Evolutionary conservation across 345 rosid species (phyloP), one percentile per base, ranked within the genome.

Genomic region (Salix dunnii): DNA sequence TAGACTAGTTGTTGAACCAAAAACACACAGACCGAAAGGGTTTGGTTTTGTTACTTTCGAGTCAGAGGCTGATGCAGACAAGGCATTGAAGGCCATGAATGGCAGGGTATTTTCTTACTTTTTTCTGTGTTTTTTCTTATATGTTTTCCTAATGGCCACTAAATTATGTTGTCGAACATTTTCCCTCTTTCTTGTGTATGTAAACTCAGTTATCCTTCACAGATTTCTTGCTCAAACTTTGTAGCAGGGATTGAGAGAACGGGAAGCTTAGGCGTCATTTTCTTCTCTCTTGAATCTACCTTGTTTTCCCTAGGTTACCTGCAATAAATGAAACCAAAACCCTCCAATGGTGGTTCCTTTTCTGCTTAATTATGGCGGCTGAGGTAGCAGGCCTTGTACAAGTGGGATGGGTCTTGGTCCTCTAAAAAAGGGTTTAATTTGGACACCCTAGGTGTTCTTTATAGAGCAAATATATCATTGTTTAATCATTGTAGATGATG

Each of bases 1-100:
- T 58, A 85, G 88, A 74, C 69, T 91, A 42, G 76, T 89, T 23
- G 75, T 30, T 23, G 91, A 90, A 70, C 85, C 88, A 17, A 71
- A 49, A 72, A 91, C 92, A 7, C 85, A 76, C 77, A 89, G 91
- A 77, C 91, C 91, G 17, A 89, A 88, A 85, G 94, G 97, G 21
- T 93, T 86, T 25, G 97, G 96, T 38, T 93, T 93, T 66, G 82
- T 91, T 40, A 84, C 87, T 0, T 92, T 82, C 48, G 87, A 88
- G 46, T 88, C 88, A 3, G 90, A 87, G 72, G 53, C 60, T 40
- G 93, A 90, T 18, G 94, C 96, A 0, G 85, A 74, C 21, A 87
- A 84, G 74, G 97, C 96, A 12, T 23, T 90, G 76, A 86, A 89
- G 84, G 78, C 85, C 78, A 76, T 91, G 85, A 81, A 91, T 79